Evolutionary conservation across 2,329 filamentous ascomycete species (phyloP), one percentile per base, ranked within the genome.

Genomic region (Sordariomycetes sp.): DNA sequence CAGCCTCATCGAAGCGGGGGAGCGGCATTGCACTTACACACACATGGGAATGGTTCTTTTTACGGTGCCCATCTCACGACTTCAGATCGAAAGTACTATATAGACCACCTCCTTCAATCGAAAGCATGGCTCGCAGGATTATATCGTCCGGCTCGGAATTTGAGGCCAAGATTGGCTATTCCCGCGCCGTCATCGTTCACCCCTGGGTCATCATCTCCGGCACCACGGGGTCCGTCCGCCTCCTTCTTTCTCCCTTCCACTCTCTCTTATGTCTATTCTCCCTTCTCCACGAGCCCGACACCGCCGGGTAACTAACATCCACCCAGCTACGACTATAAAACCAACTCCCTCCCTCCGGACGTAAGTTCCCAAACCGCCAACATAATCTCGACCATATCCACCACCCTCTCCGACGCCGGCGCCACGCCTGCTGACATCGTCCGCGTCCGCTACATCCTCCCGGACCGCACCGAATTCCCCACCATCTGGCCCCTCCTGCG

Each of bases 201-300:
- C 76, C 77, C 55, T 77, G 75, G 71, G 67, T 81, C 12, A 75
- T 80, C 59, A 77, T 82, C 3, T 80, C 79, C 2, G 79, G 79
- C 0, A 81, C 78, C 43, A 82, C 79, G 2, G 79, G 79, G 78
- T 57, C 25, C 6, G 46, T 34, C 55, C 10, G 8, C n/a, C 18
- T 54, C 57, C 18, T 8, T 46, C 50, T 20, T 18, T 16, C n/a
- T 22, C 32, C 53, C 14, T n/a, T 32, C 20, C 16, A 43, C 32
- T 12, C 55, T 51, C 14, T 51, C 46, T 32, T 20, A n/a, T 25
- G 10, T 28, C 16, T 14, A 20, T 57, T 40, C n/a, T 24, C 22
- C 35, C 25, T 25, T 18, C 28, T 54, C 7, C 8, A 12, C 22
- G 20, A n/a, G 18, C 18, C 24, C 18, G 24, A 18, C 18, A n/a